These are phyloP conservation scores for Penicillium cinerascens DNA, from an alignment of 495 filamentous ascomycete genomes.

Conservation along the genomic window DNA sequence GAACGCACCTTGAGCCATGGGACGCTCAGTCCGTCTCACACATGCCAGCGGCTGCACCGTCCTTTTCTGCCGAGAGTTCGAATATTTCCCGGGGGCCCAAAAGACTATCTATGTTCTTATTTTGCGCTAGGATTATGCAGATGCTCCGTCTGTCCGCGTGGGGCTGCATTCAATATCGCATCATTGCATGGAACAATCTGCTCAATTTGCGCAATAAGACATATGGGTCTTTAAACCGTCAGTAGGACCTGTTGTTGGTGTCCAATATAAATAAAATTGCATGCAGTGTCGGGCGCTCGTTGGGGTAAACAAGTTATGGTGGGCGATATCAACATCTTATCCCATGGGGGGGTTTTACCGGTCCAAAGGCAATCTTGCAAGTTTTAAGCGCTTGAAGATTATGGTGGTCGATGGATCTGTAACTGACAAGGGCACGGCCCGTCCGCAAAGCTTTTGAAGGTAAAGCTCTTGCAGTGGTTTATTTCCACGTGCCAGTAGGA, in stretches of 20 bases:
- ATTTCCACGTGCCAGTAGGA: neutral
- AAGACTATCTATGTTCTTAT: constrained; percentile 10
- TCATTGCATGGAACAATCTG: constrained; percentile 2
- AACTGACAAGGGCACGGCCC: neutral
- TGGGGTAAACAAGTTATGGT: constrained; percentile 3
- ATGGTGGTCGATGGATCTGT: neutral
- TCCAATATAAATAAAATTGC: constrained; percentile 6
- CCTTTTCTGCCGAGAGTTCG: neutral
- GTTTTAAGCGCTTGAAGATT: constrained; percentile 5
- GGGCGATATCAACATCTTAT: constrained; percentile 3
- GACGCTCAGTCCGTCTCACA: constrained; percentile 6
- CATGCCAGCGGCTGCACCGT: constrained; percentile 1
- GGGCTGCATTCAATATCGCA: neutral
- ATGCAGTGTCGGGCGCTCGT: constrained; percentile 18
- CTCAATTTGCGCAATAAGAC: neutral
- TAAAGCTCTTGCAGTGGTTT: neutral
- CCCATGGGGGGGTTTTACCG: no score
- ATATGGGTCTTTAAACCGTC: neutral
- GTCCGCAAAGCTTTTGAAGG: neutral
- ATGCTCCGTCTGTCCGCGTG: constrained; percentile 5
- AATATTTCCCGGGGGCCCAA: constrained; percentile 2
- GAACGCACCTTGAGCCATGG: neutral
- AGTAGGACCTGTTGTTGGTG: neutral
- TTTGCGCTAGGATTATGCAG: constrained; percentile 9
- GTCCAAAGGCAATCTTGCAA: no score